Percentiles rank a stretch among this genome's conserved stretches.
phyloP scores from a whole-genome alignment of 202 grass and related monocot species.

The Alloteropsis angusta region DNA sequence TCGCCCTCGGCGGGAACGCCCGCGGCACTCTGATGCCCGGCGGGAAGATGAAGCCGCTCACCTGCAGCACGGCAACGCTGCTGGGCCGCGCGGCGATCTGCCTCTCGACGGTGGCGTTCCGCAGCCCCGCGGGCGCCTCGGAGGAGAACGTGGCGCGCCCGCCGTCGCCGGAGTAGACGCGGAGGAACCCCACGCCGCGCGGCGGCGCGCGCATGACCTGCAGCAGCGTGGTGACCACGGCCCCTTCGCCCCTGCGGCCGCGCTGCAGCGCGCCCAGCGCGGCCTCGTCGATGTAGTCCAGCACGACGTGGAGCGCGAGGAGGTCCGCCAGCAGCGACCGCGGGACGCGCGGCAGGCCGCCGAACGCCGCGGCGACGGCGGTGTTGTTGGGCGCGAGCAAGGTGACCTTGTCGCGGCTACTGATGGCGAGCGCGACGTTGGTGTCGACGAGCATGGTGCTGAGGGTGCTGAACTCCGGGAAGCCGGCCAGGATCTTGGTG shows the following conservation, averaged over 20 bases:
- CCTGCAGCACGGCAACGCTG: slow-evolving; percentile 37
- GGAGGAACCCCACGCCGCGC: slow-evolving; percentile 29
- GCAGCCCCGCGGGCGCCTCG: neutral
- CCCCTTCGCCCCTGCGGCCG: neutral
- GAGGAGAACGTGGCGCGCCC: slow-evolving; percentile 28
- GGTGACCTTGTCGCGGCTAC: slow-evolving; percentile 18
- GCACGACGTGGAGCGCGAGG: slow-evolving; percentile 34
- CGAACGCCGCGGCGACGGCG: slow-evolving; percentile 2
- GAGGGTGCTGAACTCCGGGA: slow-evolving; percentile 31
- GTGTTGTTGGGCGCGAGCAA: slow-evolving; percentile 41
- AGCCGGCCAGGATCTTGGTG: slow-evolving; percentile 23
- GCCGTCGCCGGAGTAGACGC: neutral
- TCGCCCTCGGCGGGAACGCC: slow-evolving; percentile 17
- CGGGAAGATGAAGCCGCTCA: slow-evolving; percentile 29
- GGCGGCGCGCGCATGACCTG: slow-evolving; percentile 16
- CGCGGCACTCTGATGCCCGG: neutral
- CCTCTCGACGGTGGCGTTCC: slow-evolving; percentile 18
- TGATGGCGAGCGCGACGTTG: slow-evolving; percentile 25
- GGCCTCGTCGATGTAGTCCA: slow-evolving; percentile 37
- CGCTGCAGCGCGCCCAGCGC: slow-evolving; percentile 13
- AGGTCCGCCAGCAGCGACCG: slow-evolving; percentile 7
- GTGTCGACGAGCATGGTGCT: slow-evolving; percentile 32
- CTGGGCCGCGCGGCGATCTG: slow-evolving; percentile 17
- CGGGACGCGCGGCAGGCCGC: neutral
- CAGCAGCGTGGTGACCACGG: slow-evolving; percentile 42